Evolutionary conservation across 768 basidiomycete genomes (phyloP), one percentile per base, ranked within the genome.

Genomic region (Rhodotorula sphaerocarpa): DNA sequence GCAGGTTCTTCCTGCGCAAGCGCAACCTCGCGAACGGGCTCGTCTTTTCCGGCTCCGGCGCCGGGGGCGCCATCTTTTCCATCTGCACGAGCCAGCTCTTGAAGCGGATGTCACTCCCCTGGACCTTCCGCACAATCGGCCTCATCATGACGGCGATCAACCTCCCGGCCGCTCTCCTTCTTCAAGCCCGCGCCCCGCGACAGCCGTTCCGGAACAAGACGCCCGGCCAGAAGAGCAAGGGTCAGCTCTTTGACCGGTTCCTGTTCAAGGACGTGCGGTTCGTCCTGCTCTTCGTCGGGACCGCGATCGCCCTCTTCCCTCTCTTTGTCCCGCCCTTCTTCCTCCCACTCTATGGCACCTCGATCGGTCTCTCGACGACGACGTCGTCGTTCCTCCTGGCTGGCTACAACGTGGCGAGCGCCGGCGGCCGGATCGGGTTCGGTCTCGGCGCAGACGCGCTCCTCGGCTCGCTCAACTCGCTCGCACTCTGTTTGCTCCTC

Each of bases 261-360:
- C 47, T 73, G 7, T 65, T 73, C 60, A 50, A 57, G n/a, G 70
- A 72, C 50, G 7, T 31, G 3, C 43, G 65, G 11, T 71, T 73
- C 52, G 30, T 47, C 3, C 53, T 66, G n/a, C 53, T 72, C 11
- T 51, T 65, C 28, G 6, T 58, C n/a, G 68, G 67, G 3, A 57
- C 56, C 10, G 50, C 67, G 0, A 48, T 73, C 23, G 70, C 59
- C 3, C 39, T 69, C 6, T 73, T 73, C 62, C 71, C 71, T 0
- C 61, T 74, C 34, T 67, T 73, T 39, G 67, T 73, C 2, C 68
- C 72, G 11, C 70, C 72, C 3, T 74, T 73, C 66, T 74, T 74
- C 62, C 52, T 74, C 6, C 73, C 74, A 0, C 50, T 74, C 11
- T 74, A 70, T 55, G 72, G 60, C 21, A 55, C 57, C 3, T 54